These are phyloP conservation scores for Leishmania guyanensis DNA, from an alignment of 208 protist species.

Conservation along the genomic window DNA sequence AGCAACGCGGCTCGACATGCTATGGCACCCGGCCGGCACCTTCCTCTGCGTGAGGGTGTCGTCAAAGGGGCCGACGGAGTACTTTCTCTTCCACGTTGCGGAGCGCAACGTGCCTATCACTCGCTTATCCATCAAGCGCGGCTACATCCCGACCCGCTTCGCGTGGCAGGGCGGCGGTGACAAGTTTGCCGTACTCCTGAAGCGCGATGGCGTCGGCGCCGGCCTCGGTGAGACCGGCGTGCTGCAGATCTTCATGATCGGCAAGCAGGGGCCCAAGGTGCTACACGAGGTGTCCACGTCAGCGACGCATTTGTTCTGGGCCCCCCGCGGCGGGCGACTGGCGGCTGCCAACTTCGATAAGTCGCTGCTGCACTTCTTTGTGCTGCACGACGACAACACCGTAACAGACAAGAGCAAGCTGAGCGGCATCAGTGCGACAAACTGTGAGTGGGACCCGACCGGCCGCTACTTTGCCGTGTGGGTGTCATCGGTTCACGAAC, in stretches of 20 bases:
- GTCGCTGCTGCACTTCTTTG: slow-evolving; percentile 85
- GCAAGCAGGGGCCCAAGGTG: slow-evolving; percentile 78
- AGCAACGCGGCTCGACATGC: slow-evolving; percentile 77
- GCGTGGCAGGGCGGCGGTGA: slow-evolving; percentile 85
- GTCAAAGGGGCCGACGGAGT: slow-evolving; percentile 67
- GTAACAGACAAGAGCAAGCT: slow-evolving; percentile 70
- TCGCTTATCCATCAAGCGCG: slow-evolving; percentile 71
- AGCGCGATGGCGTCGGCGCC: slow-evolving; percentile 36
- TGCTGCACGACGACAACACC: slow-evolving; percentile 68
- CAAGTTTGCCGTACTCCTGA: slow-evolving; percentile 81
- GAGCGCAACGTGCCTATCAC: slow-evolving; percentile 58
- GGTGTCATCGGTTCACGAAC: slow-evolving; percentile 72
- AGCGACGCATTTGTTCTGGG: slow-evolving; percentile 84
- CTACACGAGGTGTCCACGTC: slow-evolving; percentile 60
- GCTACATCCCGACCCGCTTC: slow-evolving; percentile 77
- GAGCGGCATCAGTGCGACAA: slow-evolving; percentile 55
- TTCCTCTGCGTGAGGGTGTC: slow-evolving; percentile 82
- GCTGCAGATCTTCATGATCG: slow-evolving; percentile 80
- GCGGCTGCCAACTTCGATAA: slow-evolving; percentile 84
- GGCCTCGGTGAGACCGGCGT: slow-evolving; percentile 59
- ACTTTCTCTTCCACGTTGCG: slow-evolving; percentile 79
- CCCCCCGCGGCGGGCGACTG: slow-evolving; percentile 64
- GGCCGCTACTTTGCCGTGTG: slow-evolving; percentile 88
- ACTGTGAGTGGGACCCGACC: slow-evolving; percentile 90
- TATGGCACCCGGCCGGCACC: slow-evolving; percentile 89